phyloP scores from a whole-genome alignment of 2,329 filamentous ascomycete genomes.

The Kalmusia sp. region DNA sequence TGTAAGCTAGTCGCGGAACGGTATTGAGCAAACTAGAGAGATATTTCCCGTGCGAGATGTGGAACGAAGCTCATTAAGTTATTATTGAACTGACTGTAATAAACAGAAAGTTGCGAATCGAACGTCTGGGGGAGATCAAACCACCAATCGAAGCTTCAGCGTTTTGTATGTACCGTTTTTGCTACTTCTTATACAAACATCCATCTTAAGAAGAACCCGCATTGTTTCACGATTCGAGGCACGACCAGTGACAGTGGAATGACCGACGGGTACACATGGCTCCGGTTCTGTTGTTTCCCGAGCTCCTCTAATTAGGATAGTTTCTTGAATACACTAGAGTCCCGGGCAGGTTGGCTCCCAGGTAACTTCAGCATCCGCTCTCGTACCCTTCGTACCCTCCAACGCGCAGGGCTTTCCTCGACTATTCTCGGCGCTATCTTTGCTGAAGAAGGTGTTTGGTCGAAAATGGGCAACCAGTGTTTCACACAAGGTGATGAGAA shows the following conservation, averaged over 20 bases:
- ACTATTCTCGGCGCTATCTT: constrained; percentile 23
- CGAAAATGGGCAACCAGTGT: constrained; percentile 33
- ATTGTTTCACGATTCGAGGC: not conserved
- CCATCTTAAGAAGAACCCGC: not conserved
- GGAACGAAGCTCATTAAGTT: too few species aligned
- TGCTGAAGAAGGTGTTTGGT: constrained; percentile 22
- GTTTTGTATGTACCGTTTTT: not conserved
- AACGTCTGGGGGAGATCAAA: not conserved
- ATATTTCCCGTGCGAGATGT: too few species aligned
- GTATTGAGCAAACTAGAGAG: too few species aligned
- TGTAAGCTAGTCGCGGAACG: not conserved
- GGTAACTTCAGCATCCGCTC: constrained; percentile 26
- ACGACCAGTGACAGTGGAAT: too few species aligned
- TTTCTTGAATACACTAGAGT: constrained; percentile 22
- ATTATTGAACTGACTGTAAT: too few species aligned
- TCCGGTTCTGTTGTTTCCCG: too few species aligned
- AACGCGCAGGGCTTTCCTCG: constrained; percentile 20
- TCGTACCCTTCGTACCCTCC: constrained; percentile 15
- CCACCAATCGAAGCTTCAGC: not conserved
- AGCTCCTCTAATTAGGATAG: constrained; percentile 1
- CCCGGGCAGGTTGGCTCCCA: constrained; percentile 19
- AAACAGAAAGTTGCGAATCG: not conserved
- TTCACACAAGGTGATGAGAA: constrained; percentile 12
- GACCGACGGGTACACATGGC: too few species aligned
- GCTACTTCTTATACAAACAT: too few species aligned